Evolutionary conservation across 2,329 filamentous ascomycete genomes (phyloP), one percentile per base, ranked within the genome.

Genomic region (Thelonectria blattea): DNA sequence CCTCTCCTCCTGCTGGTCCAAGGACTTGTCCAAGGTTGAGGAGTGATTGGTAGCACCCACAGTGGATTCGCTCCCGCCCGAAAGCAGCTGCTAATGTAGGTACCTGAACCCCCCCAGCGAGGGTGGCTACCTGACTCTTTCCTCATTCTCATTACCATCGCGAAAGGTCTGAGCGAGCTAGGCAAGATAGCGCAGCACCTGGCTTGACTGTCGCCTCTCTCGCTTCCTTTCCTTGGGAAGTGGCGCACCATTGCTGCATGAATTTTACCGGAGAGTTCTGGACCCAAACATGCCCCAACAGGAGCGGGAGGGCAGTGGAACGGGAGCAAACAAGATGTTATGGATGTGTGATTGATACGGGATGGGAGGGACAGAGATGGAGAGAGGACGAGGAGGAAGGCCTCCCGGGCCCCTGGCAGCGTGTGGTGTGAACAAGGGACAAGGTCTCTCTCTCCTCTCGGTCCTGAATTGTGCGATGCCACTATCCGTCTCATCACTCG

Each of bases 31-130:
- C 34, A 47, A 20, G 43, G 52, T 34, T 27, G 46, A 56, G 34
- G 34, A 30, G 34, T 43, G 53, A 37, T 56, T 37, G 11, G 52
- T n/a, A 43, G 30, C 48, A 34, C 51, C 41, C 39, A 20, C 51
- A 24, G 27, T 46, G 45, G 24, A 5, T 32, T 54, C 50, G 47
- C 22, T 18, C n/a, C 47, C 17, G 42, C 52, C 52, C 45, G 52
- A 56, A 37, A 34, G 24, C 22, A 37, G 22, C 52, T 52, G 47
- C 58, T 56, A 60, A 56, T 60, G 48, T 56, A 60, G 57, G 57
- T 60, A 56, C 57, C 52, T 60, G 58, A 50, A 27, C 18, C 43
- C 46, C 47, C 58, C 57, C 42, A 32, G 32, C 51, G 11, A 22
- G 14, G 17, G 45, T 47, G 45, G 45, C 45, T 47, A 32, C 45